Base-by-base conservation (phyloP, 2,329 filamentous ascomycete genomes). In the Cladosporium sp. region DNA sequence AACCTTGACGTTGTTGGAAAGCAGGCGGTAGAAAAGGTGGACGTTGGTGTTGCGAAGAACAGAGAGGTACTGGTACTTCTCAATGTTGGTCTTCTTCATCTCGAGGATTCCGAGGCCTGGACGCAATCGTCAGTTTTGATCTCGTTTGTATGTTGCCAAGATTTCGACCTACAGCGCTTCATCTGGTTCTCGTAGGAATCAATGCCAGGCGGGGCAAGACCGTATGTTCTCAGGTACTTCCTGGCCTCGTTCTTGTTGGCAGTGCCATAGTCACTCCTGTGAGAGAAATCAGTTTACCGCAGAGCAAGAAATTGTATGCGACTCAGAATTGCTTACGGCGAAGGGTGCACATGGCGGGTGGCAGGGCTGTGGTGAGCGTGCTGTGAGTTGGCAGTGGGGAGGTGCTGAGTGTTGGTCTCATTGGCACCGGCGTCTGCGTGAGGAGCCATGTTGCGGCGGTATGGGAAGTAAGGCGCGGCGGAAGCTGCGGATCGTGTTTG, bases 31-130 rank as follows among this genome's bases (percentile, higher is more conserved):
- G 80, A 93, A 94, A 60, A 94, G 83, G 73, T 93, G 87, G 62
- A 85, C 82, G 72, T 92, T 93, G 68, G 87, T 84, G 72, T 82
- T 82, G 76, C 91, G 89, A 74, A 93, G 77, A 64, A 84, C 81
- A 45, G 88, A 89, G 73, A 94, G 81, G 76, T 93, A 94, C 58
- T 92, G 83, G 76, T 92, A 93, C 78, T 89, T 90, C 82, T 93
- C 89, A 69, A 94, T 85, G 64, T 80, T 78, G 49, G 88, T 89
- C 63, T 83, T 77, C 63, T 88, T 86, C 62, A 82, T 82, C 59
- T 86, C 81, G 68, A 93, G 87, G 78, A 92, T 87, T 74, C 85
- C 86, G 77, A 92, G 84, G 71, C 87, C 88, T 76, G 25, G 68
- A 82, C 3, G n/a, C 37, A 14, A 8, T 8, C 34, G 43, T 58